A percentile compares a stretch with the other conserved stretches of the same genome.
Conservation (phyloP, 2,329 filamentous ascomycete species). For the Scopulariopsis brevicaulis region DNA sequence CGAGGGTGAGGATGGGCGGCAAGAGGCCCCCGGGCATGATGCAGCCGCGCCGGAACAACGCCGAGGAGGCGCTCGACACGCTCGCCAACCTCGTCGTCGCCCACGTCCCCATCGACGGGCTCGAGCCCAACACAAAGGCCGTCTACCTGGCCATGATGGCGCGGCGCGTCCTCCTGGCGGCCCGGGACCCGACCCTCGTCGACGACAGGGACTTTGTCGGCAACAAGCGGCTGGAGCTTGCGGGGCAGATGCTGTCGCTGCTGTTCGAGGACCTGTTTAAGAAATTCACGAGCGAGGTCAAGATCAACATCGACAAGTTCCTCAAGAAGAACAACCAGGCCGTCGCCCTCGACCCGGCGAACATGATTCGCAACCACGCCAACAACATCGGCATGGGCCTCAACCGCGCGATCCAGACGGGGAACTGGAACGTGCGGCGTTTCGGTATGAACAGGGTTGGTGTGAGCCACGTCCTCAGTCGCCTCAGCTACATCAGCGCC, state of each 20-base stretch:
- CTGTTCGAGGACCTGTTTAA: conserved; percentile 98
- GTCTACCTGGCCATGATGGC: conserved; percentile 97
- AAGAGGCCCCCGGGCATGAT: conserved; percentile 41
- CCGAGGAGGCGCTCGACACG: conserved; percentile 87
- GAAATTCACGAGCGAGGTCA: conserved; percentile 79
- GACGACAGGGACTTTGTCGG: conserved; percentile 97
- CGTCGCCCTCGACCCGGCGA: conserved; percentile 75
- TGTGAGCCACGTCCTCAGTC: conserved; percentile 90
- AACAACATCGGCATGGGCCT: conserved; percentile 85
- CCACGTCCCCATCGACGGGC: conserved; percentile 80
- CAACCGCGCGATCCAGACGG: conserved; percentile 92
- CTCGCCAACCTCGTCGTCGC: conserved; percentile 88
- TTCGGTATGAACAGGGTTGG: conserved; percentile 98
- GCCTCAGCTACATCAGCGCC: conserved; percentile 90
- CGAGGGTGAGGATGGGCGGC: conserved; percentile 77
- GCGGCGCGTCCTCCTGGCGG: conserved; percentile 87
- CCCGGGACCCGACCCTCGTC: conserved; percentile 77
- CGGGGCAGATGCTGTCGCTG: conserved; percentile 84
- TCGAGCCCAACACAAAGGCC: conserved; percentile 95
- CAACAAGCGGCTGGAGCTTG: conserved; percentile 91
- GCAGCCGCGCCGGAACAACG: conserved; percentile 60
- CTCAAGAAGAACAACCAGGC: conserved; percentile 88
- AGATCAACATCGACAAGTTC: conserved; percentile 89
- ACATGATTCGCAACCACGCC: conserved; percentile 73
- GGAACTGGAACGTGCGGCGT: conserved; percentile 95